Percentiles rank a stretch among this genome's conserved stretches.
phyloP scores from a whole-genome alignment of 2,329 filamentous ascomycete species.

The Ophiostoma piceae region DNA sequence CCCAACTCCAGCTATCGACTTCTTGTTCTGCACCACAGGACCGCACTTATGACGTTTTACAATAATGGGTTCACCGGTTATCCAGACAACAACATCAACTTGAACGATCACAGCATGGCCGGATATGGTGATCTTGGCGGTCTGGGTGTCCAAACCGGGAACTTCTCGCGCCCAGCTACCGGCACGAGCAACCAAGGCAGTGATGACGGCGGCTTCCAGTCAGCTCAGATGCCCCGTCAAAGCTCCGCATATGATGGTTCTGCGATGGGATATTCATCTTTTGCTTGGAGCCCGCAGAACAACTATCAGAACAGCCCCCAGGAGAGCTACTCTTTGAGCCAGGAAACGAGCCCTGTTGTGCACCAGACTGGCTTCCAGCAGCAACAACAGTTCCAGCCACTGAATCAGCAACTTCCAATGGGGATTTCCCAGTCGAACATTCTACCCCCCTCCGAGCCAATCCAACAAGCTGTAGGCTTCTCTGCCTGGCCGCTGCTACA shows the following conservation, averaged over 20 bases:
- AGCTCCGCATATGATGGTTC: not conserved
- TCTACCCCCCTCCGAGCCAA: not conserved
- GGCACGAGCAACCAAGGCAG: not conserved
- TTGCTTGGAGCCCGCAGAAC: not conserved
- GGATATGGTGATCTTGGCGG: not conserved
- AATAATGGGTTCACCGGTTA: not conserved
- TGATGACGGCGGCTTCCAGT: not conserved
- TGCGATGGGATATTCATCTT: not conserved
- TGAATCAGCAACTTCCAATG: not conserved
- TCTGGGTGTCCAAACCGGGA: not conserved
- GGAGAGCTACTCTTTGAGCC: not conserved
- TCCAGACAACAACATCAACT: not conserved
- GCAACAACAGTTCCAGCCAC: not conserved
- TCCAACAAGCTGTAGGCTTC: not conserved
- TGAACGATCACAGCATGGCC: not conserved
- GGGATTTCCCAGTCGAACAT: not conserved
- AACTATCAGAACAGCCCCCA: not conserved
- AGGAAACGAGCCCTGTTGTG: not conserved
- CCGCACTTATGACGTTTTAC: not conserved
- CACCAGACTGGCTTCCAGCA: not conserved
- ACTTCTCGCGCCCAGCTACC: not conserved
- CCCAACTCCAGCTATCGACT: not conserved
- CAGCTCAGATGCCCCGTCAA: not conserved
- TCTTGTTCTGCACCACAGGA: not conserved
- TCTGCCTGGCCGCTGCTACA: not conserved